A percentile compares a stretch with the other conserved stretches of the same genome.
These are phyloP conservation scores for Tolypocladium amazonense DNA, from an alignment of 2,329 filamentous ascomycete species.

Conservation along the genomic window DNA sequence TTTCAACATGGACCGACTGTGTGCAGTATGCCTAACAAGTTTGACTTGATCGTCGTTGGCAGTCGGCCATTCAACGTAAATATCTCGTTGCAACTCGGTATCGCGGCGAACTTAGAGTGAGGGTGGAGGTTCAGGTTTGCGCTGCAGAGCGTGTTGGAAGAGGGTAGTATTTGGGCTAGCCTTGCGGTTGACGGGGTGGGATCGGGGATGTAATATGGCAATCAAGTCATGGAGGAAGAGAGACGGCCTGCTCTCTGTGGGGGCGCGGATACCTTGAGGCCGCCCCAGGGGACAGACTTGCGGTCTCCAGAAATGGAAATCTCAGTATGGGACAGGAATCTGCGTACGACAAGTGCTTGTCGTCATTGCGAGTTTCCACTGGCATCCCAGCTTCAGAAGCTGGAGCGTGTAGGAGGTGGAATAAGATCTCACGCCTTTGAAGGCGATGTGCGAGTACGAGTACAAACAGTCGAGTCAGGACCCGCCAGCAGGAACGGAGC, in stretches of 20 bases:
- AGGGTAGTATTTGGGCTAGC: constrained; percentile 7
- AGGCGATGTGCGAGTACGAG: background rate
- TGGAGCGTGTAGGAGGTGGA: background rate
- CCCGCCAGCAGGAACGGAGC: constrained; percentile 3
- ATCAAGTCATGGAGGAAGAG: constrained; percentile 1
- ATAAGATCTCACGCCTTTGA: constrained; percentile 1
- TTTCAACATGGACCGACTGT: background rate
- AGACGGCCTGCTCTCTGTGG: background rate
- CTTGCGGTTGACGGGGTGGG: constrained; percentile 7
- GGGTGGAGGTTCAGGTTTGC: background rate
- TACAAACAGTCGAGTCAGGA: constrained; percentile 5
- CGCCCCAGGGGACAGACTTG: background rate
- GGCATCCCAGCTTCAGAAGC: background rate
- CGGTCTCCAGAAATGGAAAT: background rate
- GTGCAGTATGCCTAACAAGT: background rate
- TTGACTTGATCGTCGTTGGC: background rate
- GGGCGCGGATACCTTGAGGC: background rate
- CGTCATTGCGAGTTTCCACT: background rate
- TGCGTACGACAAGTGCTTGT: background rate
- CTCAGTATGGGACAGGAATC: background rate
- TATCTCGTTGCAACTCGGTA: background rate
- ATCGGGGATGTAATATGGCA: constrained; percentile 8
- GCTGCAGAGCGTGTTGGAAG: constrained; percentile 1
- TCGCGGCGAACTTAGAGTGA: background rate
- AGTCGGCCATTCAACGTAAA: background rate